phyloP scores from a whole-genome alignment of 192 early-diverging fungal species.

The Physocladia obscura region DNA sequence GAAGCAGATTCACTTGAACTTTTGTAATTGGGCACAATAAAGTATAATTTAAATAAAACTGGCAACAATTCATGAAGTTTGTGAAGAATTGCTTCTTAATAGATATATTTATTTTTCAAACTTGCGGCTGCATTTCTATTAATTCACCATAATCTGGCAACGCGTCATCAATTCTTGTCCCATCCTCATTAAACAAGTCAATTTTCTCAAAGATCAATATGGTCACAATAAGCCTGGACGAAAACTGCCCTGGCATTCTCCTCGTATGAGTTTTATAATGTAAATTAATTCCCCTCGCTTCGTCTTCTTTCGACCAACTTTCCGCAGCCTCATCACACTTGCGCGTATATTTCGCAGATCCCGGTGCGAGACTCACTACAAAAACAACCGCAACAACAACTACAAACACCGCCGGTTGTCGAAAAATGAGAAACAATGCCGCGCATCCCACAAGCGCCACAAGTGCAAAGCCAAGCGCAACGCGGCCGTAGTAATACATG shows the following conservation, averaged over 20 bases:
- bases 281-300: not conserved
- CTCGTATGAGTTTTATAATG: not conserved
- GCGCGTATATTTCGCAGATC: not conserved
- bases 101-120: too few relatives aligned
- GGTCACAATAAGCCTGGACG: not conserved
- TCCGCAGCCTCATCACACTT: not conserved
- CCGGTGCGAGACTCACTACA: too few relatives aligned
- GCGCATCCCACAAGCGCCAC: not conserved
- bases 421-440: not conserved
- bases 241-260: too few relatives aligned
- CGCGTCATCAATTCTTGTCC: not conserved
- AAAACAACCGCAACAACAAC: too few relatives aligned
- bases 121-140: too few relatives aligned
- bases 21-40: too few relatives aligned
- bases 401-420: not conserved
- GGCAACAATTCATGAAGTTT: too few relatives aligned
- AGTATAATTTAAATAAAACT: too few relatives aligned
- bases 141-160: not conserved
- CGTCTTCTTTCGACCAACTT: not conserved
- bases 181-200: not conserved
- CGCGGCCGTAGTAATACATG: not conserved
- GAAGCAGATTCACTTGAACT: too few relatives aligned
- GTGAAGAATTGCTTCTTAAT: too few relatives aligned
- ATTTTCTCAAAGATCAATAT: slow-evolving; percentile 2
- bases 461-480: not conserved